phyloP scores from a whole-genome alignment of 176 grass and related monocot genomes.

The Otatea glauca region DNA sequence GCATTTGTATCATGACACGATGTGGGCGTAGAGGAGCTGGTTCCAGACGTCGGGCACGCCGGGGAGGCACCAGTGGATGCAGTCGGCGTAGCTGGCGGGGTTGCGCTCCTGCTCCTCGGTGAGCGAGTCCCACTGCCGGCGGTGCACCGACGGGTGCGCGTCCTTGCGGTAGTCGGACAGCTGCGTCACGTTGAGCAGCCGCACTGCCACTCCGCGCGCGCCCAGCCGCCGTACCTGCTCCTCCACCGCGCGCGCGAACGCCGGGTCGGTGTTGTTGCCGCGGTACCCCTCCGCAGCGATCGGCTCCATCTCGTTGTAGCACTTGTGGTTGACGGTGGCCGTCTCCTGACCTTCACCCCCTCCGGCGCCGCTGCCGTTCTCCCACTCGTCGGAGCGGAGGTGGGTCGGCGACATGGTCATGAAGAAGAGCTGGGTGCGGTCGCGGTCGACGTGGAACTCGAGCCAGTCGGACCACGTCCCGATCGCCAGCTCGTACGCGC shows the following conservation, averaged over 20 bases:
- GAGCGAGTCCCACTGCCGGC: conserved; percentile 64
- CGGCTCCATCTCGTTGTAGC: conserved; percentile 73
- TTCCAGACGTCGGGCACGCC: conserved; percentile 92
- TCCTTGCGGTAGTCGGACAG: conserved; percentile 81
- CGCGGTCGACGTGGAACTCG: conserved; percentile 66
- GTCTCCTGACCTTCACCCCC: conserved; percentile 1
- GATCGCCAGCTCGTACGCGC: conserved; percentile 70
- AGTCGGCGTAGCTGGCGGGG: conserved; percentile 74
- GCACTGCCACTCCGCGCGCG: conserved; percentile 57
- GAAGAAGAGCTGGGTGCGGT: conserved; percentile 68
- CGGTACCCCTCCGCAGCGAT: conserved; percentile 41
- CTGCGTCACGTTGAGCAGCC: conserved; percentile 74
- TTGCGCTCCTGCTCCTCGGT: conserved; percentile 56
- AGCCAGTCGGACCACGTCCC: conserved; percentile 74
- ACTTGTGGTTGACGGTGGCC: conserved; percentile 43
- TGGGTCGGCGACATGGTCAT: conserved; percentile 84
- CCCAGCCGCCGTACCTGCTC: conserved; percentile 44
- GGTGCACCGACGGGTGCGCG: conserved; percentile 80
- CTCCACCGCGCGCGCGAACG: conserved; percentile 62
- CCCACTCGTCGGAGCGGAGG: conserved; percentile 50
- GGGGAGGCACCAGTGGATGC: conserved; percentile 98
- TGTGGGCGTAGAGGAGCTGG: conserved; percentile 62
- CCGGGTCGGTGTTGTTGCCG: conserved; percentile 46
- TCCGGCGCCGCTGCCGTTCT: conserved; percentile 18
- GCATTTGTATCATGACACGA: conserved; percentile 32